These are phyloP conservation scores for Tephrocybe sp. DNA, from an alignment of 768 basidiomycete genomes.

Conservation along the genomic window DNA sequence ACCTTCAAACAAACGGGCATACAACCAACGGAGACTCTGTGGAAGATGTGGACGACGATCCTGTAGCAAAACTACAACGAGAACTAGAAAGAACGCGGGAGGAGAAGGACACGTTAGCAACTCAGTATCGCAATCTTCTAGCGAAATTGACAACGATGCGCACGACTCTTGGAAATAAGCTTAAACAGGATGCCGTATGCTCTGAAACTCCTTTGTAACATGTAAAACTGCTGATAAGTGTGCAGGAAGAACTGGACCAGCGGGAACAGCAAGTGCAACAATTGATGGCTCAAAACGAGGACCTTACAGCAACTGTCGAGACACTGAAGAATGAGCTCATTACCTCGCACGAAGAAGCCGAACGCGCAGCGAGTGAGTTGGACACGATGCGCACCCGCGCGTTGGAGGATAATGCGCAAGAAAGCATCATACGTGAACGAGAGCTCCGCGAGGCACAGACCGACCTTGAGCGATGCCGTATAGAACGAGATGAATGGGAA, in stretches of 20 bases:
- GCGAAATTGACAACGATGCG: slow-evolving; percentile 92
- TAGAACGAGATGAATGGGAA: slow-evolving; percentile 72
- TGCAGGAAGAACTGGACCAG: slow-evolving; percentile 96
- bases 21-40: slow-evolving; percentile 27
- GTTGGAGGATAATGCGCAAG: slow-evolving; percentile 66
- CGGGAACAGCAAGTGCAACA: slow-evolving; percentile 81
- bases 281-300: slow-evolving; percentile 74
- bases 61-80: slow-evolving; percentile 58
- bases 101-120: slow-evolving; percentile 85
- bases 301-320: slow-evolving; percentile 66
- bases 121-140: slow-evolving; percentile 83
- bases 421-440: slow-evolving; percentile 67
- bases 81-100: slow-evolving; percentile 74
- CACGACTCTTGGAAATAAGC: slow-evolving; percentile 87
- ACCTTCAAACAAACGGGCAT: slow-evolving; percentile 30
- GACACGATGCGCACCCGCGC: slow-evolving; percentile 62
- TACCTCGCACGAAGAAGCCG: slow-evolving; percentile 70
- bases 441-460: slow-evolving; percentile 78
- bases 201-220: not conserved
- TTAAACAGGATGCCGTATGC: slow-evolving; percentile 92
- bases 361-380: slow-evolving; percentile 67
- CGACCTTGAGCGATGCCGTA: slow-evolving; percentile 83
- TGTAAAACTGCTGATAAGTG: slow-evolving; percentile 14
- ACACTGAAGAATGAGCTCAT: slow-evolving; percentile 81
- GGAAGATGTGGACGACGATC: slow-evolving; percentile 43